Base-by-base conservation (phyloP, 1,139 yeast species). In the Suhomyces taliae region DNA sequence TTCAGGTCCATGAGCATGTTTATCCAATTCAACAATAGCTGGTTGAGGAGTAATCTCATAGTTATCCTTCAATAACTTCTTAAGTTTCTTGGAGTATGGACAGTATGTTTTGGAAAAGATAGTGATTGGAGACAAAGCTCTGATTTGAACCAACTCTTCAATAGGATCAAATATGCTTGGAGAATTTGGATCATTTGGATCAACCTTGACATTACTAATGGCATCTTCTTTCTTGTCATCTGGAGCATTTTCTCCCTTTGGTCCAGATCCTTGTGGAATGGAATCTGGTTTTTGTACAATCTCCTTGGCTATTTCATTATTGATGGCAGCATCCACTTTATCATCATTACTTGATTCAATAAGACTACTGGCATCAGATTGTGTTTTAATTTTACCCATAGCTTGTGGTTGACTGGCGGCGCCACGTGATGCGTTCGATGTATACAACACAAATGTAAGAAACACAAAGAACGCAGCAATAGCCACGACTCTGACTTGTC, bases 1-100 rank as follows among this genome's bases (percentile, higher is more conserved):
- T 48, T 75, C 81, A 11, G 66, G 62, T 1, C 93, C 93, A 58
- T 83, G 78, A 41, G 78, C 76, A 63, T 90, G 95, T 59, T 74
- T 76, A 66, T 93, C 98, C 46, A 93, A 76, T 62, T 93, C 98
- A 27, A 91, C 90, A 41, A 88, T 77, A 10, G 74, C 63, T 6
- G 90, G 91, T 37, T 73, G 70, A 2, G 98, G 99, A 1, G 79
- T 74, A 50, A 93, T 81, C 47, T 78, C 77, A 67, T 89, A 90
- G 55, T 82, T 79, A 27, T 79, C 80, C 27, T 67, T 65, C 44
- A 93, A 72, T 40, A 90, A 70, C 33, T 78, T 74, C 70, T 91
- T 93, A 57, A 90, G 78, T 44, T 72, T 74, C 60, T 78, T 80
- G 27, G 95, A 87, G 65, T 74, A 89, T 34, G 96, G 97, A 64